Conservation (phyloP, 768 basidiomycete species). For the Lactarius psammicola region DNA sequence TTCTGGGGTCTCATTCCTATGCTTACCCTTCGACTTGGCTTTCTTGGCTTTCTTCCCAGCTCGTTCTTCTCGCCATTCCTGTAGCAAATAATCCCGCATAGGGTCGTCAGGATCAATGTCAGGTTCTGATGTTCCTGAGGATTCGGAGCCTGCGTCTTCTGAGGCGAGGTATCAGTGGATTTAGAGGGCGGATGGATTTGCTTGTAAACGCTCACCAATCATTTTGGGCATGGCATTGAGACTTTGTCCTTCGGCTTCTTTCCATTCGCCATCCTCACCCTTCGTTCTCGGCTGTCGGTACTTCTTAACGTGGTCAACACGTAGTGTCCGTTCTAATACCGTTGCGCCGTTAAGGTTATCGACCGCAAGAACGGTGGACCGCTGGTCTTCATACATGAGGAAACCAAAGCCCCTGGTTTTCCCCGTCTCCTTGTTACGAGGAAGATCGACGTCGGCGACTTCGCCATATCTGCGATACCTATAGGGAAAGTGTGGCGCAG, state of each 20-base stretch:
- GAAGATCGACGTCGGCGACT: conserved; percentile 91
- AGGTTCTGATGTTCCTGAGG: conserved; percentile 59
- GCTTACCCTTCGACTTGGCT: conserved; percentile 52
- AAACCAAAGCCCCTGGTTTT: conserved; percentile 92
- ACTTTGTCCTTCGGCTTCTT: conserved; percentile 80
- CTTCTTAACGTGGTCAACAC: conserved; percentile 90
- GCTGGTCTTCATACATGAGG: conserved; percentile 98
- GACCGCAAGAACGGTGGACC: conserved; percentile 92
- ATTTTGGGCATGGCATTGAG: conserved; percentile 83
- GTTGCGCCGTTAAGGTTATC: conserved; percentile 97
- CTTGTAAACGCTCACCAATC: conserved; percentile 49
- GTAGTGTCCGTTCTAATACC: conserved; percentile 79
- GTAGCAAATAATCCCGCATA: conserved; percentile 89
- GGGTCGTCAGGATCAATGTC: conserved; percentile 95
- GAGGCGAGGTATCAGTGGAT: conserved; percentile 10
- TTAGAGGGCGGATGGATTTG: background rate
- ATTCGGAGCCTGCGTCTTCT: conserved; percentile 62
- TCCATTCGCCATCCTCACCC: conserved; percentile 80
- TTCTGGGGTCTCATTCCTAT: conserved; percentile 75
- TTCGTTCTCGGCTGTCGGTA: conserved; percentile 85
- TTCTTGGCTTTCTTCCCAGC: conserved; percentile 59
- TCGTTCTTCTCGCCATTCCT: conserved; percentile 70
- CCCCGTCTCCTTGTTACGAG: conserved; percentile 90
- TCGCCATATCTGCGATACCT: conserved; percentile 78
- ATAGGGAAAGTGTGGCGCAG: conserved; percentile 6